phyloP scores from a whole-genome alignment of 2,329 filamentous ascomycete genomes.

The Fusarium neocosmosporiellum region DNA sequence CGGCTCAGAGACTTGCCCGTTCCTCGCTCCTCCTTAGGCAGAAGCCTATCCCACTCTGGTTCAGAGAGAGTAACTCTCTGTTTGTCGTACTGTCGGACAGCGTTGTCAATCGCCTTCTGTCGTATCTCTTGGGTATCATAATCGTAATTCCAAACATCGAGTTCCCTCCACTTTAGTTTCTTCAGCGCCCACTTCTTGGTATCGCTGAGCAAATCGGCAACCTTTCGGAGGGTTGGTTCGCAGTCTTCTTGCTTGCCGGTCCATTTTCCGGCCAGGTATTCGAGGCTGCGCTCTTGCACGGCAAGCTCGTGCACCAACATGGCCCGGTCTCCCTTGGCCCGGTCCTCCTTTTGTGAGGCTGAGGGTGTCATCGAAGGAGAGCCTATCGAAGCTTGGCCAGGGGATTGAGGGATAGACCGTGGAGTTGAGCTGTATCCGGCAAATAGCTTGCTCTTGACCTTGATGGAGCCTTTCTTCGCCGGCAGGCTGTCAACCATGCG shows the following conservation, averaged over 20 bases:
- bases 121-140: slow-evolving; percentile 66
- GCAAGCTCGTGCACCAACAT: slow-evolving; percentile 72
- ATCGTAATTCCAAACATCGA: slow-evolving; percentile 72
- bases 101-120: slow-evolving; percentile 70
- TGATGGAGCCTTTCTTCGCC: slow-evolving; percentile 48
- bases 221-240: slow-evolving; percentile 65
- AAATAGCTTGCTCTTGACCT: slow-evolving; percentile 57
- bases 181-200: slow-evolving; percentile 66
- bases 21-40: slow-evolving; percentile 67
- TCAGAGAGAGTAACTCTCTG: slow-evolving; percentile 66
- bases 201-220: slow-evolving; percentile 62
- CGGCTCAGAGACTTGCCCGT: slow-evolving; percentile 70
- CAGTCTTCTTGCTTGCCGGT: slow-evolving; percentile 65
- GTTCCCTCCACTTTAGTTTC: slow-evolving; percentile 70
- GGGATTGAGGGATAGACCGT: slow-evolving; percentile 63
- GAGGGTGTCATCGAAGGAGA: slow-evolving; percentile 65
- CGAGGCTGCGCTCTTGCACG: slow-evolving; percentile 61
- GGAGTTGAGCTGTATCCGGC: slow-evolving; percentile 53
- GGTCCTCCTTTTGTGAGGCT: slow-evolving; percentile 62
- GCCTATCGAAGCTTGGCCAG: slow-evolving; percentile 63
- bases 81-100: slow-evolving; percentile 69
- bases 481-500: slow-evolving; percentile 51
- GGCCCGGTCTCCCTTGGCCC: slow-evolving; percentile 63
- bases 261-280: slow-evolving; percentile 63
- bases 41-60: slow-evolving; percentile 70